phyloP scores from a whole-genome alignment of 441 rosid genomes.

The Monsonia emarginata region DNA sequence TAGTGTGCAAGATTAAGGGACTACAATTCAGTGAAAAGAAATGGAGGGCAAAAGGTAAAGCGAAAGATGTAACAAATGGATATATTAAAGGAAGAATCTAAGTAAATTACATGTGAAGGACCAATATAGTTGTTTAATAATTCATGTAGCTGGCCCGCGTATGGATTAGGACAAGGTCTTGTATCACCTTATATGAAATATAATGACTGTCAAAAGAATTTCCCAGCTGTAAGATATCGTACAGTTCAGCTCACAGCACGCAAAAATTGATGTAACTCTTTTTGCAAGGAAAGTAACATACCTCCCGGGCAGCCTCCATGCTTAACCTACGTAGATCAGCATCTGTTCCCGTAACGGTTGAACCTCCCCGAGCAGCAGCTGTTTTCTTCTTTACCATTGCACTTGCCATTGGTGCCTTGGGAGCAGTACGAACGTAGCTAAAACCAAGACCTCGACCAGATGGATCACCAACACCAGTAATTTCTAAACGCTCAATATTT shows the following conservation, averaged over 20 bases:
- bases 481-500: slow-evolving; percentile 94
- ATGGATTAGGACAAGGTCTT: background rate
- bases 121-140: background rate
- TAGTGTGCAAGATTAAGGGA: too few relatives aligned
- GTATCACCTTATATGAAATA: background rate
- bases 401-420: slow-evolving; percentile 78
- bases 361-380: slow-evolving; percentile 69
- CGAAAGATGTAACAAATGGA: background rate
- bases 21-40: background rate
- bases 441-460: slow-evolving; percentile 97
- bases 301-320: slow-evolving; percentile 99
- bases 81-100: too few relatives aligned
- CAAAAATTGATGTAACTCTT: background rate
- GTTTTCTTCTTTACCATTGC: slow-evolving; percentile 73
- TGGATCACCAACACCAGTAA: slow-evolving; percentile 98
- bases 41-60: background rate
- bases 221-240: background rate
- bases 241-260: background rate
- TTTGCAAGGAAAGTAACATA: slow-evolving; percentile 24
- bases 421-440: slow-evolving; percentile 84
- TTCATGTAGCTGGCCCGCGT: background rate
- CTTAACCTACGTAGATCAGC: slow-evolving; percentile 98
- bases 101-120: background rate
- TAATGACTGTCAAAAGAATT: background rate
- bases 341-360: slow-evolving; percentile 97